These are phyloP conservation scores for Protomyces inouyei DNA, from an alignment of 1,139 yeast species.

Conservation along the genomic window DNA sequence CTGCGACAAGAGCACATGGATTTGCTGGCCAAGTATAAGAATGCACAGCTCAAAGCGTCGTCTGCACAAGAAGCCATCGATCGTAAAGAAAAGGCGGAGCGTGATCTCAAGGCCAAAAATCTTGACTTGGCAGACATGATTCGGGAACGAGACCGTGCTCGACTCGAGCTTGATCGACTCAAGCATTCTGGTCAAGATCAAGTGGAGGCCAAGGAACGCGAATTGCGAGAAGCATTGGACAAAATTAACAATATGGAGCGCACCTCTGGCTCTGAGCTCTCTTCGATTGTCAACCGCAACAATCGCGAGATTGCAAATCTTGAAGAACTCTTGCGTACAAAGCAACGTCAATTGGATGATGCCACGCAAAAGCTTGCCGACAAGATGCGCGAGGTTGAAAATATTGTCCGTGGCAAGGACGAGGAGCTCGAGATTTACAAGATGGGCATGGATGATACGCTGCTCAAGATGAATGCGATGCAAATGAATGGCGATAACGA, in stretches of 20 bases:
- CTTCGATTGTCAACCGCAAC: conserved; percentile 59
- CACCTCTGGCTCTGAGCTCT: conserved; percentile 60
- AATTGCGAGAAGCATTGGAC: conserved; percentile 58
- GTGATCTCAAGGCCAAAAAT: conserved; percentile 78
- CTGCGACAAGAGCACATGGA: conserved; percentile 87
- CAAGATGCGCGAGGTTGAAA: conserved; percentile 44
- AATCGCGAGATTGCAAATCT: conserved; percentile 45
- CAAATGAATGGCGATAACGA: conserved; percentile 48
- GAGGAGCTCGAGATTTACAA: conserved; percentile 64
- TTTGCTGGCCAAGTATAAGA: conserved; percentile 70
- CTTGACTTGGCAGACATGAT: conserved; percentile 84
- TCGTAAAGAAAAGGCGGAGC: conserved; percentile 75
- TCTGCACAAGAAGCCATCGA: conserved; percentile 90
- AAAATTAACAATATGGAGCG: conserved; percentile 62
- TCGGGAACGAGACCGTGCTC: conserved; percentile 83
- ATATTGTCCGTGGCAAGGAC: conserved; percentile 59
- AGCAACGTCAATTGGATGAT: conserved; percentile 40
- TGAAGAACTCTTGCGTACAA: conserved; percentile 41
- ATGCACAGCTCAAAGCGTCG: conserved; percentile 80
- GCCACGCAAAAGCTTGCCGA: conserved; percentile 35
- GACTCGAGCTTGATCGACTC: conserved; percentile 71
- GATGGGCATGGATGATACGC: conserved; percentile 58
- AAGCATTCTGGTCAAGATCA: conserved; percentile 64
- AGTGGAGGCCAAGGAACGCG: conserved; percentile 62
- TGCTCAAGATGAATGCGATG: conserved; percentile 55